Evolutionary conservation across 139 green algal genomes (phyloP), one percentile per base, ranked within the genome.

Genomic region (Chlorella vulgaris): DNA sequence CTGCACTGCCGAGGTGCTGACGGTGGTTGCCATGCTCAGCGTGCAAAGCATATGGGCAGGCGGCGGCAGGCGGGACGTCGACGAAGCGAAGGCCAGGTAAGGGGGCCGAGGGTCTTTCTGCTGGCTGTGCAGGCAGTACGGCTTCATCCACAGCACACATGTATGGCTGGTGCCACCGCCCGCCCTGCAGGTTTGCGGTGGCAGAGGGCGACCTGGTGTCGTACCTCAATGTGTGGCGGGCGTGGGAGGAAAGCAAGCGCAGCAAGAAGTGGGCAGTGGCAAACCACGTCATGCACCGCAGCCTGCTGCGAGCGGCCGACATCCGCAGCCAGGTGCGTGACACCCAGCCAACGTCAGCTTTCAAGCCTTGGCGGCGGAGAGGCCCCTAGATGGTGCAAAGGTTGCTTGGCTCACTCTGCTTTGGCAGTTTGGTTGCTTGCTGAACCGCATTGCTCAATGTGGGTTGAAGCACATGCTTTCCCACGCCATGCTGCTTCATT

Each of bases 111-210:
- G 40, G 19, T 22, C 36, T 1, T 50, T 69, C 5, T 1, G 5
- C 35, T n/a, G n/a, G n/a, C n/a, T n/a, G n/a, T n/a, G 13, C 47
- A 55, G 47, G 55, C 55, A 65, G 55, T 21, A 65, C 18, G 5
- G 47, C 47, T 15, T 10, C 47, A 10, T 55, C 47, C 47, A 24
- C 47, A 55, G n/a, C n/a, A n/a, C n/a, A n/a, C n/a, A n/a, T n/a
- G n/a, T n/a, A n/a, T n/a, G n/a, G n/a, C n/a, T n/a, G n/a, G n/a
- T 33, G 28, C 1, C 35, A 55, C 8, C 69, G 18, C 43, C 6
- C 96, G n/a, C 96, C 62, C 87, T 96, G 22, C 93, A 98, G 98
- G 89, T 99, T 99, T 90, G 97, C 96, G 66, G 96, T 98, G 40
- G 96, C 94, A 0, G 96, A 99, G 90, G 94, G 86, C 74, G 97